Evolutionary conservation across 768 basidiomycete genomes (phyloP).

Genomic region (Tulasnella sp.): DNA sequence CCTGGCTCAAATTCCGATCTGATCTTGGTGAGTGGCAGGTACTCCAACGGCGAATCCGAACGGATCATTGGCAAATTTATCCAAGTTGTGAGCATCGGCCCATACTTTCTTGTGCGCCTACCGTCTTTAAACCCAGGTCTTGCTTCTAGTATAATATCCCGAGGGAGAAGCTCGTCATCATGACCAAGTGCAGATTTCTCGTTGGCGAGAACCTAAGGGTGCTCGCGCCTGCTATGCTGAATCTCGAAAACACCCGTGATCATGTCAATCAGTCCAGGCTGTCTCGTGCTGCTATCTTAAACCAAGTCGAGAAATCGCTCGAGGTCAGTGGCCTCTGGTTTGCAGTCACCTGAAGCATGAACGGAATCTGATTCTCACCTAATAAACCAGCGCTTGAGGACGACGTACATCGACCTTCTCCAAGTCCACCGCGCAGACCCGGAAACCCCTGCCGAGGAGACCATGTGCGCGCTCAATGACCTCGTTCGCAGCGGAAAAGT

Average conservation of each 20-base stretch:
- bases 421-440: slow-evolving; percentile 15
- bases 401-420: slow-evolving; percentile 16
- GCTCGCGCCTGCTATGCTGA: neutral
- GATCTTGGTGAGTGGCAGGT: too few relatives aligned
- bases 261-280: neutral
- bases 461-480: slow-evolving; percentile 16
- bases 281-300: neutral
- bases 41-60: slow-evolving; percentile 28
- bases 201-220: neutral
- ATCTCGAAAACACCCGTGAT: neutral
- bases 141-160: too few relatives aligned
- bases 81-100: slow-evolving; percentile 26
- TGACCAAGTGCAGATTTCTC: neutral
- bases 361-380: too few relatives aligned
- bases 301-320: too few relatives aligned
- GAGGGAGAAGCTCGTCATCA: too few relatives aligned
- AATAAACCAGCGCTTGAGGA: neutral
- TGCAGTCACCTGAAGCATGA: too few relatives aligned
- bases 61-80: slow-evolving; percentile 59
- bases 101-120: too few relatives aligned
- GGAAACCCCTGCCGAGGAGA: slow-evolving; percentile 15
- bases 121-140: too few relatives aligned
- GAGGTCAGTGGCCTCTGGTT: too few relatives aligned
- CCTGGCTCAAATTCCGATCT: too few relatives aligned
- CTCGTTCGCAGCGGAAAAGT: slow-evolving; percentile 12